Percentiles rank a stretch among this genome's conserved stretches.
Conservation (phyloP, 73 alveolate species). For the Paramecium bursaria region DNA sequence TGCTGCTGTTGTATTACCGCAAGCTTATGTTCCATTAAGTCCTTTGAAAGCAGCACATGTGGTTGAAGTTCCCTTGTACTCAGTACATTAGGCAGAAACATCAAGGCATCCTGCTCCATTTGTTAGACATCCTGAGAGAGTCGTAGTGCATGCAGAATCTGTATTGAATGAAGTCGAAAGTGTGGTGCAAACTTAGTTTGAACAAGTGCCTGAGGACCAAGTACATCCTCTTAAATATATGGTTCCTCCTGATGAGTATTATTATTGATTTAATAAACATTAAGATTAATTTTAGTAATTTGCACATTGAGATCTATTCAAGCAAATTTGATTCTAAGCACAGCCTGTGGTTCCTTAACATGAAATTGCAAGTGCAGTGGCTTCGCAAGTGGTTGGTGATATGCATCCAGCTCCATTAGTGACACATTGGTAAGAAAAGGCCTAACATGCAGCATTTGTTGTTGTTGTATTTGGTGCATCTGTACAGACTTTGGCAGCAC, state of each 20-base stretch:
- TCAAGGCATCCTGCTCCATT: neutral
- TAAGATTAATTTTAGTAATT: too few relatives aligned
- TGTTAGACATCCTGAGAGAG: neutral
- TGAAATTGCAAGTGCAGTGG: neutral
- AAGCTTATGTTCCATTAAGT: too few relatives aligned
- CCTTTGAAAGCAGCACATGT: neutral
- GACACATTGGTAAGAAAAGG: neutral
- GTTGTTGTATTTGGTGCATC: neutral
- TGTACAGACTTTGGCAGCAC: neutral
- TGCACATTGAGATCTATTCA: too few relatives aligned
- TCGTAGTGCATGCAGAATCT: neutral
- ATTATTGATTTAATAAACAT: too few relatives aligned
- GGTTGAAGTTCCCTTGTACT: neutral
- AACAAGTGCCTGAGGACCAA: too few relatives aligned
- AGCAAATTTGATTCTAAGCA: neutral
- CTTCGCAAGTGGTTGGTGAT: neutral
- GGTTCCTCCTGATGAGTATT: too few relatives aligned
- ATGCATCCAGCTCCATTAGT: neutral
- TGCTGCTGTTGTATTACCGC: neutral
- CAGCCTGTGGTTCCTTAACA: neutral
- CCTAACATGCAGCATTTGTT: neutral
- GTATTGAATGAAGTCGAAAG: neutral
- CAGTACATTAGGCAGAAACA: neutral
- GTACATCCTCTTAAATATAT: too few relatives aligned
- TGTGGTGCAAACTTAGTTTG: neutral